Conservation (phyloP, 129 eudicot species). For the Flaveria sonorensis region DNA sequence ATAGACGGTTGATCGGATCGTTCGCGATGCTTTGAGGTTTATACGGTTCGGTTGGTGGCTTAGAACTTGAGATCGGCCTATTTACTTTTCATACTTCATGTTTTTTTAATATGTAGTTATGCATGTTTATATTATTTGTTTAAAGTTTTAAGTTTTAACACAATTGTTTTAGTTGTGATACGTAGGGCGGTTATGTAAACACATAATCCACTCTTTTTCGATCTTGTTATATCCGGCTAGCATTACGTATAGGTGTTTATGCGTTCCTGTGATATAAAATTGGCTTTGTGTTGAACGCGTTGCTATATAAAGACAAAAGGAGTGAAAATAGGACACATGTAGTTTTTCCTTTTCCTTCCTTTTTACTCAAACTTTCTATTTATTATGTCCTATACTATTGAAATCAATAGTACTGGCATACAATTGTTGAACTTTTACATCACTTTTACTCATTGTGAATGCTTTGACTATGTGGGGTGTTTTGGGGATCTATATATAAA, state of each 20-base stretch:
- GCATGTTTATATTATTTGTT: no score
- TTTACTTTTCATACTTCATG: no score
- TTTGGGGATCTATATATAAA: no score
- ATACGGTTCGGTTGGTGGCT: not conserved
- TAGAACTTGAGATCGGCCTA: not conserved
- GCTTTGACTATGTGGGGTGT: no score
- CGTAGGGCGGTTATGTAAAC: not conserved
- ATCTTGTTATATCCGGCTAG: not conserved
- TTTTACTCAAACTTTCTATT: no score
- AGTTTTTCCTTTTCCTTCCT: not conserved
- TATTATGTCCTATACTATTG: no score
- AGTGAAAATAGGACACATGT: not conserved
- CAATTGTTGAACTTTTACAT: no score
- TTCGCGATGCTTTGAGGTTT: not conserved
- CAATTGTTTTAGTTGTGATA: not conserved
- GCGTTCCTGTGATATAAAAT: not conserved
- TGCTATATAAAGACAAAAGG: not conserved
- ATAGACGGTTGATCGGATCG: no score
- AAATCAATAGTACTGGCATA: no score
- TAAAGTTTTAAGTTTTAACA: no score
- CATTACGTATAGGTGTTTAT: not conserved
- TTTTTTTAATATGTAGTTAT: no score
- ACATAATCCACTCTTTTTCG: not conserved
- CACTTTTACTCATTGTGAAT: no score
- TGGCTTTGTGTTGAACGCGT: not conserved